These are phyloP conservation scores for Cordyceps militaris DNA, from an alignment of 2,329 filamentous ascomycete species.

Conservation along the genomic window DNA sequence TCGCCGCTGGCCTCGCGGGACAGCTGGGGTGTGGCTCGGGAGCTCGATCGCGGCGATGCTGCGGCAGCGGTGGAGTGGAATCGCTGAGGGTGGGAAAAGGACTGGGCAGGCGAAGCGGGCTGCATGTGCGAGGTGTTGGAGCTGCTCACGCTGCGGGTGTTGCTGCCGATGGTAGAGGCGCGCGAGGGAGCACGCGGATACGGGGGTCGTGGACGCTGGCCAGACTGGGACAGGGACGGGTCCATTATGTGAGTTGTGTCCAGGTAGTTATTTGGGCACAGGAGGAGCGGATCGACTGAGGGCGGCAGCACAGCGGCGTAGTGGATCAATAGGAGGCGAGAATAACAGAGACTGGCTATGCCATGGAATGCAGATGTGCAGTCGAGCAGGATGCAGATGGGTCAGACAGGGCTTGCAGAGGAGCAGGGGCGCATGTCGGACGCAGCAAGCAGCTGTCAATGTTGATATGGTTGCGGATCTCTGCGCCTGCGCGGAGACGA, in stretches of 20 bases:
- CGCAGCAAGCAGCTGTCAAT: not conserved
- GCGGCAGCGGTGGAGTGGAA: constrained; percentile 34
- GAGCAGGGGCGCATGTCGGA: constrained; percentile 5
- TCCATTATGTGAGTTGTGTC: constrained; percentile 25
- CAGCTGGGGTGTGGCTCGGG: constrained; percentile 35
- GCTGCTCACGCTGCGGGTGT: constrained; percentile 37
- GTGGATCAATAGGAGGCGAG: not conserved
- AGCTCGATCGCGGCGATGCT: constrained; percentile 29
- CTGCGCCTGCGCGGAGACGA: constrained; percentile 9
- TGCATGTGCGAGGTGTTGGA: constrained; percentile 31
- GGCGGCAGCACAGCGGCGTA: not conserved
- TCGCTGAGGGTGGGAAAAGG: constrained; percentile 32
- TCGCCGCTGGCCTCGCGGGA: constrained; percentile 37
- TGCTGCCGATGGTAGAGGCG: constrained; percentile 37
- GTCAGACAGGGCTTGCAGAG: constrained; percentile 5
- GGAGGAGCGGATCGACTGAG: not conserved
- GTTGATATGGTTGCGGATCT: constrained; percentile 3
- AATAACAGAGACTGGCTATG: not conserved
- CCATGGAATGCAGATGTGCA: constrained; percentile 1
- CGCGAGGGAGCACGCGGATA: constrained; percentile 39
- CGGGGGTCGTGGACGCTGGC: constrained; percentile 24
- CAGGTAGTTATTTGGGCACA: not conserved
- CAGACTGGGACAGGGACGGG: constrained; percentile 17
- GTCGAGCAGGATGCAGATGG: not conserved
- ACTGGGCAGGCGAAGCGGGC: constrained; percentile 28